These are phyloP conservation scores for Cladosporium sp. DNA, from an alignment of 2,329 filamentous ascomycete genomes.

Conservation along the genomic window DNA sequence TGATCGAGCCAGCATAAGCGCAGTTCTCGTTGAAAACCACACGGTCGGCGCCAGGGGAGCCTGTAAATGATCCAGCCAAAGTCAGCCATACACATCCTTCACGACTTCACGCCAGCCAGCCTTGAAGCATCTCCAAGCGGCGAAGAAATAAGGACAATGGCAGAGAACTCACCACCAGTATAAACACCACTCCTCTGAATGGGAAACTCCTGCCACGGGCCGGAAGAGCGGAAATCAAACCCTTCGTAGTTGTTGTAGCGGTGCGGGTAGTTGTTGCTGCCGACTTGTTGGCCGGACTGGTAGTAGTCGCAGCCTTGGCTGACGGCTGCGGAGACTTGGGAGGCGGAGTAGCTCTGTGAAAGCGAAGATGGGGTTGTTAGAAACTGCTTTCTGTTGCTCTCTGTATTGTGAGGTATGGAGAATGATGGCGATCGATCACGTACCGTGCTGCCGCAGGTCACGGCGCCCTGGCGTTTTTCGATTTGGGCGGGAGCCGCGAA, in stretches of 20 bases:
- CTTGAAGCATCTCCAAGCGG: no score
- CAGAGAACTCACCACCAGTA: slow-evolving; percentile 48
- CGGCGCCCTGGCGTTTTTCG: slow-evolving; percentile 41
- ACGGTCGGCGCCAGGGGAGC: slow-evolving; percentile 62
- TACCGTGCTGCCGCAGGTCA: slow-evolving; percentile 48
- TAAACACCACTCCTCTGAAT: slow-evolving; percentile 48
- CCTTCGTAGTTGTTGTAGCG: slow-evolving; percentile 45
- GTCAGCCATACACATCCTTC: neutral
- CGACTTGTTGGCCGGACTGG: slow-evolving; percentile 28
- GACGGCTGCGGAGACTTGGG: slow-evolving; percentile 47
- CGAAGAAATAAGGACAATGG: no score
- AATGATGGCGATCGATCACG: neutral
- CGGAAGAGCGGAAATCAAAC: slow-evolving; percentile 53
- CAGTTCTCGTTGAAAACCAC: slow-evolving; percentile 58
- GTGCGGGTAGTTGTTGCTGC: slow-evolving; percentile 32
- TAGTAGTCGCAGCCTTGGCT: slow-evolving; percentile 51
- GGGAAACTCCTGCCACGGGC: slow-evolving; percentile 62
- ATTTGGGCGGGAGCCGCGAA: slow-evolving; percentile 25
- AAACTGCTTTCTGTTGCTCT: no score
- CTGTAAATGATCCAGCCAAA: slow-evolving; percentile 33
- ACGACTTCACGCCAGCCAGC: no score
- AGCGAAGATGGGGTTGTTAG: neutral
- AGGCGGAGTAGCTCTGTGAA: slow-evolving; percentile 44
- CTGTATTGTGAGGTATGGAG: neutral
- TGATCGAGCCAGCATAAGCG: slow-evolving; percentile 59